Conservation (phyloP, 202 grass and related monocot genomes). For the Carex arenaria region DNA sequence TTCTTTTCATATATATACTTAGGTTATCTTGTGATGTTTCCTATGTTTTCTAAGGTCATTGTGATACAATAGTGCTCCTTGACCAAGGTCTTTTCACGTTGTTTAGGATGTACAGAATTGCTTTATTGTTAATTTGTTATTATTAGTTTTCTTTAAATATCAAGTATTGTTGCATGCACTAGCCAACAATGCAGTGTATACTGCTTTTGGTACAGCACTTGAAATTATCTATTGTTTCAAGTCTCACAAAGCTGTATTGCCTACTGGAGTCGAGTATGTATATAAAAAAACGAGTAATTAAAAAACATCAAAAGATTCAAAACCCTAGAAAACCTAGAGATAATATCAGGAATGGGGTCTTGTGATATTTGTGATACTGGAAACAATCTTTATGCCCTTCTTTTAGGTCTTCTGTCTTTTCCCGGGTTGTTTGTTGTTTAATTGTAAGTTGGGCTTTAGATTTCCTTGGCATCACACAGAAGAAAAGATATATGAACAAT, state of each 20-base stretch:
- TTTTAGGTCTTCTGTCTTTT: not conserved
- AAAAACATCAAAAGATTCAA: not conserved
- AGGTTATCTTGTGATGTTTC: not conserved
- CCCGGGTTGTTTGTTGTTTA: not conserved
- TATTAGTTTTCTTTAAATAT: not conserved
- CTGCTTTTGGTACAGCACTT: not conserved
- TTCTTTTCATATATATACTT: not conserved
- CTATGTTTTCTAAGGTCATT: not conserved
- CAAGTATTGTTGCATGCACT: not conserved
- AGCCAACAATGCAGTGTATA: not conserved
- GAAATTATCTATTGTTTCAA: not conserved
- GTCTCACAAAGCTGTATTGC: not conserved
- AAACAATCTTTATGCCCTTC: not conserved
- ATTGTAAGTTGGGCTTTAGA: not conserved
- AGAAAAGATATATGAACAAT: not conserved
- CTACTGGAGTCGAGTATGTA: not conserved
- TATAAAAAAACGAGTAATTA: not conserved
- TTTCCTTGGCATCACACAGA: not conserved
- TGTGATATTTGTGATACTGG: not conserved
- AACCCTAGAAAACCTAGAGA: not conserved
- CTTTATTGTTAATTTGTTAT: conserved; percentile 1
- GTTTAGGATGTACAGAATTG: not conserved
- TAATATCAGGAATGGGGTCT: not conserved
- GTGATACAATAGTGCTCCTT: not conserved
- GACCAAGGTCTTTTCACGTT: not conserved